Base-by-base conservation (phyloP, 176 grass and related monocot genomes). In the Pontederia paniculata region DNA sequence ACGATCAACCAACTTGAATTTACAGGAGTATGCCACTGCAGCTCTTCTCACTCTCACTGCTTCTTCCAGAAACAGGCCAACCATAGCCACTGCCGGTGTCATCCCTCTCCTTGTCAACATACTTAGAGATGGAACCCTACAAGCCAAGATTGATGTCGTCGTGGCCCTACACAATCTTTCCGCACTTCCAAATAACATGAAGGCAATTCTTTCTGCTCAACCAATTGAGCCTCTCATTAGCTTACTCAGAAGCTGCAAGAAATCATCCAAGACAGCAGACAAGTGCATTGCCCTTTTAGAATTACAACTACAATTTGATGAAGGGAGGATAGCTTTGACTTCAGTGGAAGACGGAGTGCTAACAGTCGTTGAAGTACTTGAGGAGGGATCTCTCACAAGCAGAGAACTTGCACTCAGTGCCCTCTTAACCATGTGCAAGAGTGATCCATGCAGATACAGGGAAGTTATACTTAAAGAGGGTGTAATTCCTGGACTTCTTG, bases 141-240 rank as follows among this genome's bases (percentile, higher is more conserved):
- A 95, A 69, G 89, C 84, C 52, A 82, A 82, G 73, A 76, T 54
- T 60, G 89, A 95, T 4, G 73, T 84, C 8, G 69, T 88, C n/a
- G 77, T 82, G 84, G 78, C 89, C 69, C 75, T 95, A 6, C 88
- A 88, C 72, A 95, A 95, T 70, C 84, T 95, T 60, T 95, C 84
- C 50, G 88, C 84, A 0, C 54, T 84, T 41, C 50, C 69, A 41
- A 65, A 76, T 54, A 95, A 88, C 42, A 74, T 95, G 41, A 62
- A 70, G 7, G 50, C 56, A 10, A 87, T 95, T 65, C 75, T 88
- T n/a, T 74, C 81, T 45, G 63, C 84, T 6, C 80, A 79, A 42
- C 75, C 89, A 0, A 41, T 95, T 0, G 67, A 74, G 8, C 43
- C 71, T 79, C 77, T 95, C 16, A 56, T 88, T 22, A 70, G 69